Evolutionary conservation across 208 protist species (phyloP), one percentile per base, ranked within the genome.

Genomic region (Leishmania arabica): DNA sequence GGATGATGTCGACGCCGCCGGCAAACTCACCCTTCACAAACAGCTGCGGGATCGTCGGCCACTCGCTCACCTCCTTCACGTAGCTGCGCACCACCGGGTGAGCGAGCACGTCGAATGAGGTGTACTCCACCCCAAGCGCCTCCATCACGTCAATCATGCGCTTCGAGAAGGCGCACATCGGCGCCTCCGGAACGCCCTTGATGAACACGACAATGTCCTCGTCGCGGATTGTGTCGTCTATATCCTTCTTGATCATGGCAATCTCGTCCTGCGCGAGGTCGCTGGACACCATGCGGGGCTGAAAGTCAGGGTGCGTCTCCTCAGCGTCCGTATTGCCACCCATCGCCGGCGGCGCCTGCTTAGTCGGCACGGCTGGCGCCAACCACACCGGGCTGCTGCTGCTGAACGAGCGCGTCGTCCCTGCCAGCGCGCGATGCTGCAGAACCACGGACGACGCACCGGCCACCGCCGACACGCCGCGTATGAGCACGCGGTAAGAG

Each of bases 41-140:
- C 68, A 99, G 77, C 88, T 99, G 98, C 42, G 98, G 98, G 78
- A 99, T 98, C 5, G 98, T 99, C 34, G 97, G 98, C 98, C 98
- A 99, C 78, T 98, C 89, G 45, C 93, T 97, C 66, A 97, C 96
- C 77, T 98, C 91, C 89, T 99, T 99, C 40, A 99, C 92, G 79
- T 97, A 97, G 79, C 96, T 92, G 58, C 98, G 93, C 78, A 99
- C 89, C 6, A 93, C 90, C 5, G 93, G 89, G 87, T 99, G 95
- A 11, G 93, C 93, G 17, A 99, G 90, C 21, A 99, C 96, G 81
- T 99, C 98, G 76, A 98, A 97, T 0, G 95, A 95, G 19, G 87
- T 95, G 89, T 98, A 99, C 80, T 98, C 89, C 56, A 98, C 87
- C 75, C 96, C 97, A 40, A 99, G 90, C 13, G 92, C 86, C 81